A percentile compares a stretch with the other conserved stretches of the same genome.
These are phyloP conservation scores for Sporobolus alterniflorus DNA, from an alignment of 202 grass and related monocot genomes.

Conservation along the genomic window DNA sequence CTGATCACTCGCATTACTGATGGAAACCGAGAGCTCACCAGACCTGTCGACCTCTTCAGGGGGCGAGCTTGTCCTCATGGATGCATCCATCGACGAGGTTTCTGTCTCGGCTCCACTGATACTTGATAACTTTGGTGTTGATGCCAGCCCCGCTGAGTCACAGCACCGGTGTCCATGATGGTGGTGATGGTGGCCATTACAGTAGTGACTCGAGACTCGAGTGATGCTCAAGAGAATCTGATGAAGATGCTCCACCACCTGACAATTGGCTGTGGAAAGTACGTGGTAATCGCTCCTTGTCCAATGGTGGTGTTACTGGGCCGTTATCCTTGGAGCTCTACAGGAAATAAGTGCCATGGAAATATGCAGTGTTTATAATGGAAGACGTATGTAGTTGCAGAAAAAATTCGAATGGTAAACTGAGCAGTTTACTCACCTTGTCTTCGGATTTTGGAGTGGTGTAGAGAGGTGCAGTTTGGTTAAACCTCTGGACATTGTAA, in stretches of 20 bases:
- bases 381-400: background rate
- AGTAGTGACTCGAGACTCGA: conserved; percentile 38
- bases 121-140: conserved; percentile 80
- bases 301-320: conserved; percentile 64
- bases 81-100: conserved; percentile 74
- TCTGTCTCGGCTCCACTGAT: conserved; percentile 82
- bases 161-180: conserved; percentile 59
- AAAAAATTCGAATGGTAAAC: background rate
- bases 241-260: conserved; percentile 55
- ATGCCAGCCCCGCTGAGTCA: conserved; percentile 55
- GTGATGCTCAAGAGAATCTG: conserved; percentile 76
- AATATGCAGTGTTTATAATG: background rate
- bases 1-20: conserved; percentile 79
- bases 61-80: conserved; percentile 67
- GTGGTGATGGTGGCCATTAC: conserved; percentile 39
- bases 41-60: conserved; percentile 64
- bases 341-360: background rate
- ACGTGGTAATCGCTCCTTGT: conserved; percentile 57
- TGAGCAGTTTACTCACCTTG: conserved; percentile 39
- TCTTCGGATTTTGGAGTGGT: conserved; percentile 73
- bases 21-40: conserved; percentile 64
- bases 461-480: conserved; percentile 62
- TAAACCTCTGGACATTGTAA: conserved; percentile 86
- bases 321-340: conserved; percentile 71
- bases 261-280: conserved; percentile 49